phyloP scores from a whole-genome alignment of 2,329 filamentous ascomycete genomes.

The Fusarium odoratissimum region DNA sequence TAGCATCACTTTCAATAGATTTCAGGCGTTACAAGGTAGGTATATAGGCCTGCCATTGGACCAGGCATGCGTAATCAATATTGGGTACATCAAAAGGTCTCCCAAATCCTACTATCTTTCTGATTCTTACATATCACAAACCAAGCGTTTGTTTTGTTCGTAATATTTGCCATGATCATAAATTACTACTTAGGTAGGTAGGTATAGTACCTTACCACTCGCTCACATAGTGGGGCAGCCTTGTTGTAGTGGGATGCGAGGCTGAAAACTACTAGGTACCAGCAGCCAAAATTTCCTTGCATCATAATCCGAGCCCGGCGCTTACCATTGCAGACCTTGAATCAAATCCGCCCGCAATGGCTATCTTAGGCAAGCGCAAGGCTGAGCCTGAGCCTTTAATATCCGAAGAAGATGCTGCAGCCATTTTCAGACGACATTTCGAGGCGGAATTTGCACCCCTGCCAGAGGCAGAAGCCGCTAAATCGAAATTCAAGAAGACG shows the following conservation, averaged over 20 bases:
- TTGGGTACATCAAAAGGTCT: background rate
- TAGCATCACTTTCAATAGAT: conserved; percentile 2
- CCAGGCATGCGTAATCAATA: background rate
- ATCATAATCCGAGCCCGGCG: background rate
- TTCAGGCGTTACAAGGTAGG: background rate
- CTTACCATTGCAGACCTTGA: background rate
- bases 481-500: conserved; percentile 43
- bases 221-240: conserved; percentile 42
- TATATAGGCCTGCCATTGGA: background rate
- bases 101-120: background rate
- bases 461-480: conserved; percentile 47
- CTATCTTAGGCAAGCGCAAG: conserved; percentile 64
- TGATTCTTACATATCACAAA: background rate
- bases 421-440: conserved; percentile 85
- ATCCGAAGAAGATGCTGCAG: conserved; percentile 69
- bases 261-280: conserved; percentile 31
- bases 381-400: conserved; percentile 44
- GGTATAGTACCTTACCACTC: background rate
- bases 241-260: conserved; percentile 36
- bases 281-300: conserved; percentile 27
- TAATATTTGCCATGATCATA: background rate
- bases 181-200: background rate
- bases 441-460: conserved; percentile 88
- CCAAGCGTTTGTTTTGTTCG: background rate
- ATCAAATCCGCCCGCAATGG: conserved; percentile 49